These are phyloP conservation scores for Mycena filopes DNA, from an alignment of 768 basidiomycete genomes.

Conservation along the genomic window DNA sequence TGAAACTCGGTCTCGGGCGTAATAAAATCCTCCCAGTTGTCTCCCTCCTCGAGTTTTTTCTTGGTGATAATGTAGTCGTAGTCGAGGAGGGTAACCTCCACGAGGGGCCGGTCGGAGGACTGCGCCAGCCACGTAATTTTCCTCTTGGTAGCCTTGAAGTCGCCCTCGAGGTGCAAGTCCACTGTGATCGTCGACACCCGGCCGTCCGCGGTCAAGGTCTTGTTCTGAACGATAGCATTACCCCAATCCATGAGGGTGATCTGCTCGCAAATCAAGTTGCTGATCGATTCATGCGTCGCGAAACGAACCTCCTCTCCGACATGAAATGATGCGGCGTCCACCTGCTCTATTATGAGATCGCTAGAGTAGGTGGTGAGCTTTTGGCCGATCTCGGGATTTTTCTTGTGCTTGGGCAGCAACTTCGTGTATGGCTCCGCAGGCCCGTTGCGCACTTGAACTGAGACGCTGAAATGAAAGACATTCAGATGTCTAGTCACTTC, in stretches of 20 bases:
- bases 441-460: constrained; percentile 80
- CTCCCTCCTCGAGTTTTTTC: constrained; percentile 97
- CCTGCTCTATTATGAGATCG: constrained; percentile 87
- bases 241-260: constrained; percentile 99
- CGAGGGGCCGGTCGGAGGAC: constrained; percentile 60
- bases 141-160: constrained; percentile 99
- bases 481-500: not conserved
- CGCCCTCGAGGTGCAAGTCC: constrained; percentile 92
- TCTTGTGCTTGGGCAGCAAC: constrained; percentile 91
- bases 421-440: constrained; percentile 71
- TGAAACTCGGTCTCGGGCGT: constrained; percentile 92
- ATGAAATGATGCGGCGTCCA: constrained; percentile 89
- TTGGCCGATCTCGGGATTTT: constrained; percentile 91
- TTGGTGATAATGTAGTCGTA: constrained; percentile 99
- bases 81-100: constrained; percentile 83
- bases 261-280: constrained; percentile 48
- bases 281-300: not conserved
- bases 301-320: constrained; percentile 88
- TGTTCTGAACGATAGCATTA: constrained; percentile 91
- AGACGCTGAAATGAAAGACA: constrained; percentile 64
- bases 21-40: constrained; percentile 84
- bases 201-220: constrained; percentile 62
- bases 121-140: constrained; percentile 97
- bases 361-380: constrained; percentile 90
- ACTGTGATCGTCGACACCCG: constrained; percentile 77